Conservation (phyloP, 2,329 filamentous ascomycete species). For the Aschersonia sp. region DNA sequence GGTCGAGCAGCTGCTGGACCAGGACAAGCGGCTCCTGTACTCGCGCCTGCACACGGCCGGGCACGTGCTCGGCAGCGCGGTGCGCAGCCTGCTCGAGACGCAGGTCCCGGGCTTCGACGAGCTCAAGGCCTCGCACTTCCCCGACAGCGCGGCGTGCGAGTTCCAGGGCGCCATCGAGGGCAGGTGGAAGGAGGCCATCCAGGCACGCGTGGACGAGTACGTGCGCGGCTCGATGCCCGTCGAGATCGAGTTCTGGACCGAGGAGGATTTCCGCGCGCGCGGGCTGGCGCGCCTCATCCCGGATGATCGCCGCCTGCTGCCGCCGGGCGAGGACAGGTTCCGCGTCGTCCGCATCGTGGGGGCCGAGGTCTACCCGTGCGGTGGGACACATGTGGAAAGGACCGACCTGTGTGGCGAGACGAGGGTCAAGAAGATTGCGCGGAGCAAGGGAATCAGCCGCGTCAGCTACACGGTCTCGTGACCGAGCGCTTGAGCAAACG, state of each 20-base stretch:
- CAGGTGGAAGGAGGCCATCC: constrained; percentile 46
- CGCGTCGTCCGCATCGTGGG: constrained; percentile 57
- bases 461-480: constrained; percentile 28
- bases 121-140: constrained; percentile 58
- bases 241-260: constrained; percentile 50
- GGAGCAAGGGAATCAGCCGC: constrained; percentile 47
- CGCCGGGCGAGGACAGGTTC: constrained; percentile 37
- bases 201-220: constrained; percentile 44
- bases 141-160: constrained; percentile 51
- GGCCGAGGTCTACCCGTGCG: constrained; percentile 57
- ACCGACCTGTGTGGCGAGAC: constrained; percentile 45
- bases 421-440: constrained; percentile 51
- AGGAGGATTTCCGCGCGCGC: constrained; percentile 40
- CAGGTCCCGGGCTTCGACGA: constrained; percentile 44
- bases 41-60: constrained; percentile 61
- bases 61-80: constrained; percentile 55
- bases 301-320: constrained; percentile 29
- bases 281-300: constrained; percentile 42
- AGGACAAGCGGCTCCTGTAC: constrained; percentile 43
- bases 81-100: constrained; percentile 40
- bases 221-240: constrained; percentile 41
- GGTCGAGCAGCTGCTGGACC: constrained; percentile 44
- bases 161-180: constrained; percentile 54
- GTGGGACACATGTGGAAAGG: constrained; percentile 55
- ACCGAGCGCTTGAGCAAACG: background rate